Base-by-base conservation (phyloP, 1,139 yeast genomes). In the Williopsis jadinii region DNA sequence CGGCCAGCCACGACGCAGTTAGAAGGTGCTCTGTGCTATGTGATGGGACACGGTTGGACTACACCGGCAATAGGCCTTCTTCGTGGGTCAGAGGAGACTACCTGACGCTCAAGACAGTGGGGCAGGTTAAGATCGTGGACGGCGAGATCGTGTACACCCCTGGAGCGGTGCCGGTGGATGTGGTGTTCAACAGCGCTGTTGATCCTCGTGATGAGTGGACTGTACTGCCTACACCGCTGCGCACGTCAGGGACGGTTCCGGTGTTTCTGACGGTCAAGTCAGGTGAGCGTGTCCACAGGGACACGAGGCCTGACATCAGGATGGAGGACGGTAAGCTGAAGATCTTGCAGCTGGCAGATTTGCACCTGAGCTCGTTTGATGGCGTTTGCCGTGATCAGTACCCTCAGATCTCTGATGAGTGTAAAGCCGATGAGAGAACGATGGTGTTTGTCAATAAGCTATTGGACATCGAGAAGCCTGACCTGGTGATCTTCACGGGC, bases 301-400 rank as follows among this genome's bases (percentile, higher is more conserved):
- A n/a, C 3, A 8, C 15, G 15, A 13, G 34, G 2, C 39, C 48
- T 40, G 57, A 40, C 31, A 44, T 39, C 54, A 34, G 11, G 30
- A 61, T 54, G 15, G 40, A 56, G 3, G 60, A 71, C 28, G 78
- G 72, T 3, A 73, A 69, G 46, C 84, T 81, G 60, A 87, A 84
- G 59, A 79, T 90, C 35, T 62, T 86, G 11, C 97, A 90, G 59
- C 76, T 88, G 8, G 95, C 96, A 0, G 97, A 90, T 59, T 66
- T 88, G 43, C 97, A 90, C 59, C 79, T 84, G 54, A 74, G 92
- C 13, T 83, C 94, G 0, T 90, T 88, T 2, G 71, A 67, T 41
- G 96, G 96, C 3, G 61, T 63, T 40, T 90, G 97, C 54, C 66
- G 82, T 41, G 94, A 88, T 58, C 83, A 88, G 8, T 77, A 61